Percentiles rank a stretch among this genome's conserved stretches.
Conservation (phyloP, 768 basidiomycete genomes). For the Austroboletus eburneus region DNA sequence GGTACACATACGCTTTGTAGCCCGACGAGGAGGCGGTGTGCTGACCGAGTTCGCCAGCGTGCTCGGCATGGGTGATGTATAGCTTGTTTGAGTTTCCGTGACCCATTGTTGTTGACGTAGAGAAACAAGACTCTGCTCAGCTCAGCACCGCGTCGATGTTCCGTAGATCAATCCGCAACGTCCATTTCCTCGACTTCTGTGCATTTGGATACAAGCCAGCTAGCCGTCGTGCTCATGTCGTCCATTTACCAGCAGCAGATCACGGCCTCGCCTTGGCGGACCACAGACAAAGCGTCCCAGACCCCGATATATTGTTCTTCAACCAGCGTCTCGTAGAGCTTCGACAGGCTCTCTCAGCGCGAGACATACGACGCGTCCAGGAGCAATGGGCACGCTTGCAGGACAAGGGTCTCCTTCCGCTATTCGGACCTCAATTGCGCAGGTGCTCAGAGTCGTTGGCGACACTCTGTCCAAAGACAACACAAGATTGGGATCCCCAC, state of each 20-base stretch:
- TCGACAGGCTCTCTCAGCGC: constrained; percentile 33
- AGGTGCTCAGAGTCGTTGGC: constrained; percentile 37
- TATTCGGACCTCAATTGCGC: constrained; percentile 44
- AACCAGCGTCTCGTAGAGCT: constrained; percentile 37
- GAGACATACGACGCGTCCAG: constrained; percentile 30
- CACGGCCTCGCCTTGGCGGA: too few relatives aligned
- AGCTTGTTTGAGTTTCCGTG: constrained; percentile 85
- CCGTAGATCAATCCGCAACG: constrained; percentile 20
- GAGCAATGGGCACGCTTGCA: constrained; percentile 43
- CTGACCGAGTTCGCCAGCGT: constrained; percentile 73
- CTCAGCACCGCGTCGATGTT: constrained; percentile 20
- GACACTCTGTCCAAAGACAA: constrained; percentile 21
- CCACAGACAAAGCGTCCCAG: neutral
- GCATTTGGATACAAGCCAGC: constrained; percentile 23
- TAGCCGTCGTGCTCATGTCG: too few relatives aligned
- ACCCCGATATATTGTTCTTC: constrained; percentile 28
- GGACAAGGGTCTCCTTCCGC: constrained; percentile 38
- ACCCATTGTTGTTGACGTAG: constrained; percentile 48
- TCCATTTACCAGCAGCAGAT: too few relatives aligned
- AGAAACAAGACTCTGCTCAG: constrained; percentile 1
- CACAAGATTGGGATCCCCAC: constrained; percentile 23
- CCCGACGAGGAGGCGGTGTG: constrained; percentile 81
- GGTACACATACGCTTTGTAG: constrained; percentile 53
- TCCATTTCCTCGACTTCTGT: constrained; percentile 39
- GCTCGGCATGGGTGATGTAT: constrained; percentile 88